Base-by-base conservation (phyloP, 148 eudicot species). In the Fagopyrum esculentum region DNA sequence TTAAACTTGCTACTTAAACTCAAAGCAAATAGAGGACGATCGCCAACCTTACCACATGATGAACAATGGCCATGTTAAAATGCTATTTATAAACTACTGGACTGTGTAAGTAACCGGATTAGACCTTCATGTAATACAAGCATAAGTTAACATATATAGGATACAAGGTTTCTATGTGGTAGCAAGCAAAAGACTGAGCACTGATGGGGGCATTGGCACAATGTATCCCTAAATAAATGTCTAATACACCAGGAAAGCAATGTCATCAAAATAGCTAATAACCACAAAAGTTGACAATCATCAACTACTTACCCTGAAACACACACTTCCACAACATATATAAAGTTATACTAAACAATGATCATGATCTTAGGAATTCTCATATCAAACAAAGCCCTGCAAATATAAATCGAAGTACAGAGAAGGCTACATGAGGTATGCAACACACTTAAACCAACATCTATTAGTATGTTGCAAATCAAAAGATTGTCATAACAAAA, bases 351-450 rank as follows among this genome's bases (percentile, higher is more conserved):
- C 45, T 66, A 43, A 35, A 43, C 45, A 12, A 66, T 3, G 44
- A 15, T 66, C 47, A 45, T 64, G 57, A 50, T 9, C 75, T 69
- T 90, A 87, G 98, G 85, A 93, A 86, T 77, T 66, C 88, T 61
- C 96, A 87, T 19, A 87, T 93, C 71, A 81, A 86, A n/a, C n/a
- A n/a, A n/a, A n/a, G n/a, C n/a, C n/a, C n/a, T n/a, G n/a, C n/a
- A n/a, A n/a, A n/a, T n/a, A n/a, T n/a, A n/a, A n/a, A n/a, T n/a
- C n/a, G n/a, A n/a, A n/a, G n/a, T n/a, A n/a, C n/a, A n/a, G n/a
- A n/a, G n/a, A n/a, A n/a, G n/a, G n/a, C n/a, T n/a, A n/a, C n/a
- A n/a, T n/a, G n/a, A n/a, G n/a, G n/a, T n/a, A n/a, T n/a, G n/a
- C n/a, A n/a, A n/a, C n/a, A n/a, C n/a, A n/a, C n/a, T n/a, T n/a